Evolutionary conservation across 2,329 filamentous ascomycete genomes (phyloP).

Genomic region (Esteya vermicola): DNA sequence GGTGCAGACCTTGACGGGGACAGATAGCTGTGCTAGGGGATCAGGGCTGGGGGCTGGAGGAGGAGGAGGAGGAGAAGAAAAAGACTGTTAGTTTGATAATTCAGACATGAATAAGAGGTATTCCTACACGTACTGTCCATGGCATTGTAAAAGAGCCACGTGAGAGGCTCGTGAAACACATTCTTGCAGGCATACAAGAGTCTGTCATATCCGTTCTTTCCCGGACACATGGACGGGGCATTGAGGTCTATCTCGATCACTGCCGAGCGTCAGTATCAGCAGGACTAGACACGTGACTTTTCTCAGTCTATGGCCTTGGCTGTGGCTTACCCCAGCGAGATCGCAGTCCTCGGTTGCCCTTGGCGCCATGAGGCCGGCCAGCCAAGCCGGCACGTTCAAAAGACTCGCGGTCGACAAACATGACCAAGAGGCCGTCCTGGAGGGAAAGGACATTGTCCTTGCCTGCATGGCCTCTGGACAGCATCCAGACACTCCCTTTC

Average conservation of each 20-base stretch:
- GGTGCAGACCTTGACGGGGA: constrained; percentile 28
- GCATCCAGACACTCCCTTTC: constrained; percentile 72
- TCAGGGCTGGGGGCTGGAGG: constrained; percentile 32
- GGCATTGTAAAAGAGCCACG: constrained; percentile 65
- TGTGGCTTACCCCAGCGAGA: constrained; percentile 53
- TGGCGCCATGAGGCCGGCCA: constrained; percentile 50
- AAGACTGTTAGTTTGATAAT: constrained; percentile 13
- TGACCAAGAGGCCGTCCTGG: constrained; percentile 52
- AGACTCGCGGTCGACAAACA: constrained; percentile 67
- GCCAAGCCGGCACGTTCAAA: constrained; percentile 74
- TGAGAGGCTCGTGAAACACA: constrained; percentile 50
- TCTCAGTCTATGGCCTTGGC: no score
- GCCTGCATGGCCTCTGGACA: constrained; percentile 61
- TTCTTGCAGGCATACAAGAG: constrained; percentile 67
- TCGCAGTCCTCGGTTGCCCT: constrained; percentile 45
- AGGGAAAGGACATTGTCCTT: constrained; percentile 62
- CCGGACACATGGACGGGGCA: constrained; percentile 60
- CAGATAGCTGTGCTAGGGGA: constrained; percentile 29
- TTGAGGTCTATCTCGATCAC: constrained; percentile 67
- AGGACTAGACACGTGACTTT: no score
- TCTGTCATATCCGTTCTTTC: constrained; percentile 71
- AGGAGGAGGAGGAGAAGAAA: no score
- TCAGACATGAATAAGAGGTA: background rate
- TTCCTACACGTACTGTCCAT: constrained; percentile 25
- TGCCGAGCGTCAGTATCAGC: constrained; percentile 21